phyloP scores from a whole-genome alignment of 2,329 filamentous ascomycete species.

The Tolypocladium ovalisporum region DNA sequence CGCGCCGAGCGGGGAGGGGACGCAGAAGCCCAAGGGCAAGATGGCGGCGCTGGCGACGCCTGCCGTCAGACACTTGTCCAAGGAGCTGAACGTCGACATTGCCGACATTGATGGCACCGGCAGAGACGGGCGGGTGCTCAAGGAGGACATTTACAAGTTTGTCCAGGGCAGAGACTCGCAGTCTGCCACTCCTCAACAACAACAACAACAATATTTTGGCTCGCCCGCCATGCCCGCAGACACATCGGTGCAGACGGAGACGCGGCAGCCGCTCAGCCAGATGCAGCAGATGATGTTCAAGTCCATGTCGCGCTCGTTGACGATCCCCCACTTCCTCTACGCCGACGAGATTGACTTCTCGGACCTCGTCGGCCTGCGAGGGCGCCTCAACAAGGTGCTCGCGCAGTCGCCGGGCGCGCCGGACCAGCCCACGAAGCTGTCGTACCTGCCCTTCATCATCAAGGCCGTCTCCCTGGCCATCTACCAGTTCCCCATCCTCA shows the following conservation, averaged over 20 bases:
- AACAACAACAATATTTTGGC: neutral
- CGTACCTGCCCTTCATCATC: slow-evolving; percentile 88
- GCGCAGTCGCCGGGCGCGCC: slow-evolving; percentile 30
- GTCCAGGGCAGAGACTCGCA: slow-evolving; percentile 40
- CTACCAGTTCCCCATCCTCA: slow-evolving; percentile 73
- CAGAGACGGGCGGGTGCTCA: slow-evolving; percentile 80
- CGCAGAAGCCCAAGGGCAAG: slow-evolving; percentile 39
- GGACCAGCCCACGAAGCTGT: slow-evolving; percentile 52
- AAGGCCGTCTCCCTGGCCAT: slow-evolving; percentile 87
- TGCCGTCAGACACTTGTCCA: slow-evolving; percentile 79
- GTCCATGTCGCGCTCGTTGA: slow-evolving; percentile 84
- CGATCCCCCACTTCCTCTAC: slow-evolving; percentile 92
- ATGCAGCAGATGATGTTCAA: slow-evolving; percentile 95
- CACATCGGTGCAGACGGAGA: slow-evolving; percentile 51
- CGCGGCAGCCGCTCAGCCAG: slow-evolving; percentile 56
- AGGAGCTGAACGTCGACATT: slow-evolving; percentile 70
- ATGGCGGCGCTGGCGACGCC: slow-evolving; percentile 76
- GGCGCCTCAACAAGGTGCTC: slow-evolving; percentile 60
- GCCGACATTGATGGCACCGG: slow-evolving; percentile 72
- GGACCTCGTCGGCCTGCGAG: slow-evolving; percentile 59
- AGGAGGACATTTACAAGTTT: slow-evolving; percentile 79
- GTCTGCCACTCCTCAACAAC: neutral
- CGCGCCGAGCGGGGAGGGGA: neutral
- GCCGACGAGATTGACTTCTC: slow-evolving; percentile 82
- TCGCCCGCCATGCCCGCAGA: neutral